Evolutionary conservation across 202 grass and related monocot species (phyloP), one percentile per base, ranked within the genome.

Genomic region (Carex sylvatica): DNA sequence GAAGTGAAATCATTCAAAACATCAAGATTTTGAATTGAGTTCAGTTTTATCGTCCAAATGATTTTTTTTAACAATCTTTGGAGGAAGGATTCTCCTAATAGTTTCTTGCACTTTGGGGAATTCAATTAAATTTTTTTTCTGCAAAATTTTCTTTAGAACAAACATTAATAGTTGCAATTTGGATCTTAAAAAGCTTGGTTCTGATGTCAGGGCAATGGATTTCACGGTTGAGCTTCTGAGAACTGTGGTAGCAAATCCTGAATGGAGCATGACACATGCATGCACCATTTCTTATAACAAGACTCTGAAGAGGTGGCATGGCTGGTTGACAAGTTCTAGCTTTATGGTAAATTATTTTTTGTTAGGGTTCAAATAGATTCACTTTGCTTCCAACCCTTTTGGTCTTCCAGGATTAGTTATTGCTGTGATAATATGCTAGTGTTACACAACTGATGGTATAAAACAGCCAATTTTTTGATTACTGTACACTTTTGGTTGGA

Each of bases 301-400:
- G 54, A 82, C 84, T 55, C 33, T 86, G 11, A 86, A 86, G 67
- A 70, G 61, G 60, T 86, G 84, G 84, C 84, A 86, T 35, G 66
- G 77, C n/a, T 86, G 84, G 84, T 38, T 86, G 20, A 72, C 84
- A 2, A 82, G 54, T 65, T 82, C 84, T 64, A 86, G 84, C 67
- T 86, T 86, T 74, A 73, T 80, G 77, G 84, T 86, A 86, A 65
- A 59, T 51, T 49, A 47, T 51, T 12, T 12, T 67, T 47, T 81
- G 24, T 31, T 63, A 49, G 3, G 33, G n/a, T 31, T 82, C 60
- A 49, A 46, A 63, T 65, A 81, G 14, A 18, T 65, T 80, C 40
- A 42, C 8, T 63, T 80, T 81, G 2, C 38, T 47, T 80, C 11
- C 24, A 30, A 49, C 46, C 31, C 10, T 46, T 33, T 15, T 4